Conservation (phyloP, 257 asterid genomes). For the Echites panduratus region DNA sequence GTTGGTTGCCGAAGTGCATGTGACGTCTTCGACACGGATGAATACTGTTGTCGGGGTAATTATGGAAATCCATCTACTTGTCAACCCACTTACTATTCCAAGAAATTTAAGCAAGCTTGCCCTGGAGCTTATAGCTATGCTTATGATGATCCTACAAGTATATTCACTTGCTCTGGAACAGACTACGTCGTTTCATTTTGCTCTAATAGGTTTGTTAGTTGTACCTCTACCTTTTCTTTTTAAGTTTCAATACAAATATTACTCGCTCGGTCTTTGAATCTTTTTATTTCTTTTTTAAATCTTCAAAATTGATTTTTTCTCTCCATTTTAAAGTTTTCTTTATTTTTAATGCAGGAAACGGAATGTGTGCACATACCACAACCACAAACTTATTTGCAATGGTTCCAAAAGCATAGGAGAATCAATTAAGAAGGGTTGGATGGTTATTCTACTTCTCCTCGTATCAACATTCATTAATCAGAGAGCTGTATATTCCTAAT, state of each 20-base stretch:
- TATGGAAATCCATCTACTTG: conserved; percentile 74
- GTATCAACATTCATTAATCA: neutral
- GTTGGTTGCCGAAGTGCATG: conserved; percentile 88
- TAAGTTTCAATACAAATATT: too few relatives aligned
- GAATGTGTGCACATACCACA: conserved; percentile 62
- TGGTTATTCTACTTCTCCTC: conserved; percentile 29
- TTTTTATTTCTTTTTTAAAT: too few relatives aligned
- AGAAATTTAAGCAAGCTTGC: conserved; percentile 63
- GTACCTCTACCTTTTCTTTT: neutral
- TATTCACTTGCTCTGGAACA: conserved; percentile 57
- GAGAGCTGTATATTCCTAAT: too few relatives aligned
- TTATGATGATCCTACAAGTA: conserved; percentile 83
- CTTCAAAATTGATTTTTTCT: too few relatives aligned
- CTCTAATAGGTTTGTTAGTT: conserved; percentile 40
- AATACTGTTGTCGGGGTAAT: conserved; percentile 75
- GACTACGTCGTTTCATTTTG: conserved; percentile 80
- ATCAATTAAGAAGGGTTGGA: conserved; percentile 27
- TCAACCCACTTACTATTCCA: conserved; percentile 72
- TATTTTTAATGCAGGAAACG: conserved; percentile 37
- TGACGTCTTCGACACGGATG: conserved; percentile 75
- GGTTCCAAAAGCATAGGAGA: conserved; percentile 31
- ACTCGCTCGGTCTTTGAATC: too few relatives aligned
- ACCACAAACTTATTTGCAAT: conserved; percentile 46
- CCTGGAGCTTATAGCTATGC: conserved; percentile 89
- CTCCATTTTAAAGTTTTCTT: too few relatives aligned